Evolutionary conservation across 345 rosid genomes (phyloP).

Genomic region (Lepidium sativum): DNA sequence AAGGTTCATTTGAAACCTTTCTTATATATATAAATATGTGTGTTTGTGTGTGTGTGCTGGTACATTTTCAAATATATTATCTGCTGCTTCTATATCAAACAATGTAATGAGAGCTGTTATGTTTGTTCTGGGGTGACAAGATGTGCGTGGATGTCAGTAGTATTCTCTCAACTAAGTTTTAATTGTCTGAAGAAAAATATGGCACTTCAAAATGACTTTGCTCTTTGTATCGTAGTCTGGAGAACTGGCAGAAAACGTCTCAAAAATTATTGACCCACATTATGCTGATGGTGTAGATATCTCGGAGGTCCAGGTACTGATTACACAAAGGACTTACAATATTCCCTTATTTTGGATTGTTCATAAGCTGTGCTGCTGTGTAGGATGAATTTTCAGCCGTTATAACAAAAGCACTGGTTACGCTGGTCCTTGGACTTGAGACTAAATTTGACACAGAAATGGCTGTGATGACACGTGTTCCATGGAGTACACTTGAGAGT

Average conservation of each 20-base stretch:
- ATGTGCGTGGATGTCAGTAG: not conserved
- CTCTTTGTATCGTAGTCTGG: constrained; percentile 54
- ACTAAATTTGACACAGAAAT: constrained; percentile 93
- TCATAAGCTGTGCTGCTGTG: constrained; percentile 22
- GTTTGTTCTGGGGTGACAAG: not conserved
- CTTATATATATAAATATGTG: not conserved
- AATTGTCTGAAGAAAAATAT: not conserved
- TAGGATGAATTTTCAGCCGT: constrained; percentile 98
- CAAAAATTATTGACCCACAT: constrained; percentile 85
- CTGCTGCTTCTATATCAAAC: not conserved
- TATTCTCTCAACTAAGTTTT: constrained; percentile 1
- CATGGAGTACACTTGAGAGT: constrained; percentile 94
- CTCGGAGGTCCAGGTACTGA: constrained; percentile 76
- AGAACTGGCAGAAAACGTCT: constrained; percentile 91
- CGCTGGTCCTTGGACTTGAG: constrained; percentile 89
- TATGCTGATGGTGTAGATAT: constrained; percentile 76
- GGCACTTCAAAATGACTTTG: constrained; percentile 15
- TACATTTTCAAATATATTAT: not conserved
- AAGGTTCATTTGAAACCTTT: not conserved
- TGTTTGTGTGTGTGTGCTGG: not conserved
- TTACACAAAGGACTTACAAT: constrained; percentile 1
- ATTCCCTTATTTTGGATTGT: constrained; percentile 18
- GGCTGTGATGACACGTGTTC: constrained; percentile 94
- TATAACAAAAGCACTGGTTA: constrained; percentile 78
- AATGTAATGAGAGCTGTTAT: not conserved